phyloP scores from a whole-genome alignment of 352 stramenopile genomes.

The Phytophthora europaea region DNA sequence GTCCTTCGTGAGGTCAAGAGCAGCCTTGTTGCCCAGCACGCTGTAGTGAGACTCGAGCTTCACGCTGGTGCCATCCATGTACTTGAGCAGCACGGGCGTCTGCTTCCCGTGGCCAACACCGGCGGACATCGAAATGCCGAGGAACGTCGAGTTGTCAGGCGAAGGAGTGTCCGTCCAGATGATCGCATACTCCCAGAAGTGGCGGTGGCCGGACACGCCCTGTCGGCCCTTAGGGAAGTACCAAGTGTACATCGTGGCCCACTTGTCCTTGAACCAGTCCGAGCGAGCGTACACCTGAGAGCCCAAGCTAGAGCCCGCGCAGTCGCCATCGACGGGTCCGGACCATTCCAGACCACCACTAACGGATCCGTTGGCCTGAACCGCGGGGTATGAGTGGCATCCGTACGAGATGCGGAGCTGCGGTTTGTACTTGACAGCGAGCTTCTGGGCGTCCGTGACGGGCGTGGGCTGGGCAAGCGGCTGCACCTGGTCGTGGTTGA shows the following conservation, averaged over 20 bases:
- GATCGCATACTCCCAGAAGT: slow-evolving; percentile 55
- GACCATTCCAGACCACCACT: slow-evolving; percentile 41
- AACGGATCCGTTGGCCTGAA: slow-evolving; percentile 36
- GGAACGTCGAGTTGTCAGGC: slow-evolving; percentile 29
- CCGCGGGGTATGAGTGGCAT: slow-evolving; percentile 45
- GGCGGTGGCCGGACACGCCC: slow-evolving; percentile 38
- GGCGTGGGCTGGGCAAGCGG: slow-evolving; percentile 10
- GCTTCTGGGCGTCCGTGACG: slow-evolving; percentile 17
- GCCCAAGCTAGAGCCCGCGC: slow-evolving; percentile 27
- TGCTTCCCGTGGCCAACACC: slow-evolving; percentile 36
- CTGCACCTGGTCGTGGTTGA: slow-evolving; percentile 35
- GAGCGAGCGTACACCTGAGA: slow-evolving; percentile 41
- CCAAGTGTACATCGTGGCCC: slow-evolving; percentile 38
- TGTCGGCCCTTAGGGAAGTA: slow-evolving; percentile 57
- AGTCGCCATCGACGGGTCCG: slow-evolving; percentile 35
- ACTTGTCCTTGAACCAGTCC: slow-evolving; percentile 34
- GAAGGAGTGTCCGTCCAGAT: slow-evolving; percentile 48
- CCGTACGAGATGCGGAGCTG: slow-evolving; percentile 42
- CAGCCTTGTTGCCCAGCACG: slow-evolving; percentile 19
- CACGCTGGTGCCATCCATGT: slow-evolving; percentile 33
- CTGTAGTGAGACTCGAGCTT: slow-evolving; percentile 39
- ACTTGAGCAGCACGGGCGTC: slow-evolving; percentile 37
- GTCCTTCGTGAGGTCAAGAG: slow-evolving; percentile 31
- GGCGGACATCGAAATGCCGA: slow-evolving; percentile 34
- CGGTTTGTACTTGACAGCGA: slow-evolving; percentile 25